These are phyloP conservation scores for Ophioceras dolichostomum DNA, from an alignment of 2,329 filamentous ascomycete species.

Conservation along the genomic window DNA sequence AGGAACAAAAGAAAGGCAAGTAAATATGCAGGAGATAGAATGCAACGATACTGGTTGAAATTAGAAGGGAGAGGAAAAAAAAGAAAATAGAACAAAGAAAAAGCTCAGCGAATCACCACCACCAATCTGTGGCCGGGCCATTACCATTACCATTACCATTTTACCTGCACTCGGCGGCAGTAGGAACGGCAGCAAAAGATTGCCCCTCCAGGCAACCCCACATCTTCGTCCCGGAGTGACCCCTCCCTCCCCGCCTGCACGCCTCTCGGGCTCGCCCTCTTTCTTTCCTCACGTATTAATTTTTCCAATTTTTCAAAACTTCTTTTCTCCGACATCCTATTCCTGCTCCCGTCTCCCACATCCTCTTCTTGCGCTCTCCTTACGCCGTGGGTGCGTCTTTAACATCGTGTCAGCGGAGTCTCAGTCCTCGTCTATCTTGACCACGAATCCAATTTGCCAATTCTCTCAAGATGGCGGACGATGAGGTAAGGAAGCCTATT, in stretches of 20 bases:
- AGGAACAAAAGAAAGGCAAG: no score
- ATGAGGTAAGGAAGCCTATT: constrained; percentile 2
- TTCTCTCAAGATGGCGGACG: constrained; percentile 4
- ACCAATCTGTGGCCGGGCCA: no score
- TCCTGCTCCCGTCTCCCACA: neutral
- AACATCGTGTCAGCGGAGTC: neutral
- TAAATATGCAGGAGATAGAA: no score
- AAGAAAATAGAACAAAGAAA: no score
- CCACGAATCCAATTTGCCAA: constrained; percentile 1
- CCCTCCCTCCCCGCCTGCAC: constrained; percentile 2
- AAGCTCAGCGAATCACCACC: no score
- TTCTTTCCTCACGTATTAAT: constrained; percentile 2
- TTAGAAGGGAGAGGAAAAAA: no score
- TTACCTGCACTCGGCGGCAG: neutral
- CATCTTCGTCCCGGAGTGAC: constrained; percentile 1
- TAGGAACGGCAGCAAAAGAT: neutral
- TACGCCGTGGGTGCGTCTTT: neutral
- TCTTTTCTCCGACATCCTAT: neutral
- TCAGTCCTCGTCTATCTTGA: constrained; percentile 1
- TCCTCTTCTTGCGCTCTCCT: neutral
- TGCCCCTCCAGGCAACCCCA: constrained; percentile 2
- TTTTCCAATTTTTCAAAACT: constrained; percentile 3
- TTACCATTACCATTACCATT: no score
- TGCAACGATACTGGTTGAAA: no score
- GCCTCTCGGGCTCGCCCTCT: constrained; percentile 2